phyloP scores from a whole-genome alignment of 2,329 filamentous ascomycete species.

The Sporothrix humicola region DNA sequence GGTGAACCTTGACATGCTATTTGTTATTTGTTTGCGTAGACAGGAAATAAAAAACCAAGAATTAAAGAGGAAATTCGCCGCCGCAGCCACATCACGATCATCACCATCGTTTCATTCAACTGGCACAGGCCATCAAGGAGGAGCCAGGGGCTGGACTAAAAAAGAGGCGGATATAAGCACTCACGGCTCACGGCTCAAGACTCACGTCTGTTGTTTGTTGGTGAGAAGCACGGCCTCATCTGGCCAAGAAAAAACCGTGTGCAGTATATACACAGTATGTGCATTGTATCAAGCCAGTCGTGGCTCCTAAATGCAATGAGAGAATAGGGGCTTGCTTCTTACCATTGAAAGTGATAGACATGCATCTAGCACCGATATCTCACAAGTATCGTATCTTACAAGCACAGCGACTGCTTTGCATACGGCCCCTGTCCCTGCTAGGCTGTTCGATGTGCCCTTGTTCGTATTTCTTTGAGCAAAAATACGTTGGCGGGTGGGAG shows the following conservation, averaged over 20 bases:
- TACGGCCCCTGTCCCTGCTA: conserved; percentile 14
- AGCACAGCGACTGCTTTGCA: background rate
- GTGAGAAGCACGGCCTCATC: background rate
- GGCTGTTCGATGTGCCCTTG: background rate
- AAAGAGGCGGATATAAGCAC: conserved; percentile 15
- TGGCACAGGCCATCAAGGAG: conserved; percentile 19
- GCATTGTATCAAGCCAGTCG: background rate
- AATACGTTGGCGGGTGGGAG: background rate
- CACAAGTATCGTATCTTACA: background rate
- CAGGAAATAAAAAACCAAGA: background rate
- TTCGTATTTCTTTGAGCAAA: background rate
- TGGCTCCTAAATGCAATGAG: background rate
- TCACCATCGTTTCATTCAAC: conserved; percentile 18
- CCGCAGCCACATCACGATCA: conserved; percentile 12
- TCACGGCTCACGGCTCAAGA: background rate
- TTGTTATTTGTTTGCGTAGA: background rate
- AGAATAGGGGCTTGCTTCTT: background rate
- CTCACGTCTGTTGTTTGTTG: background rate
- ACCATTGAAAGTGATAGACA: background rate
- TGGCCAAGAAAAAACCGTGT: background rate
- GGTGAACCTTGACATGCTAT: too few species aligned
- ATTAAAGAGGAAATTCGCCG: background rate
- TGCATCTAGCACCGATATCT: background rate
- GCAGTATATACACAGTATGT: background rate
- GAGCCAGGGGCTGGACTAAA: background rate